Base-by-base conservation (phyloP, 2,329 filamentous ascomycete genomes). In the Phyllosticta citribraziliensis region DNA sequence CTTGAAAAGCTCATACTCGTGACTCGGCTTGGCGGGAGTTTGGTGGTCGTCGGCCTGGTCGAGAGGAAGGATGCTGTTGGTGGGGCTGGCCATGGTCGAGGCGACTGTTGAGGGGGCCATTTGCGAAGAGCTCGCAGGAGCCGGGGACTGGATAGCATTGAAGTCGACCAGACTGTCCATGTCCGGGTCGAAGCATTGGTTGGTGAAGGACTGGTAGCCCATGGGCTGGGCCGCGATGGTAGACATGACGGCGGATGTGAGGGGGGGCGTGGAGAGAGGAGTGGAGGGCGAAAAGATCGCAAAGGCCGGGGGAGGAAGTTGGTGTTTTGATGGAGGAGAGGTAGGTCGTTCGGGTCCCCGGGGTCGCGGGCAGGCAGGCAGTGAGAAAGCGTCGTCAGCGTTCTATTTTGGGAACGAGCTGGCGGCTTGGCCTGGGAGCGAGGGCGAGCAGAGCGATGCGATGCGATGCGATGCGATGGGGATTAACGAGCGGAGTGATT, bases 1-100 rank as follows among this genome's bases (percentile, higher is more conserved):
- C 78, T 91, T 89, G 79, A 97, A 95, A 71, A 90, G 86, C 70
- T 91, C 89, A 80, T 97, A 97, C 76, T 96, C 90, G 78, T 97
- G 92, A 74, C 91, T 96, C 9, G 94, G 93, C 40, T 86, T 89
- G 55, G 85, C 86, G 70, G 92, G 84, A 20, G 81, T 76, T 65
- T 81, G 81, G 64, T 87, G 82, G 58, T 75, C 72, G 58, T 75
- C 72, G 52, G 59, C 62, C 25, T 69, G 74, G 60, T 79, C 76
- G 8, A 82, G 74, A 19, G 83, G 74, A 62, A 86, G 73, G 40
- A 78, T 75, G 3, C 79, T 75, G 63, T 74, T 76, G n/a, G 83
- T 81, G 5, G 84, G 80, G 61, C 80, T 77, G 52, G 82, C 76
- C 58, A 82, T 80, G 64, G 79, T 76, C 5, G 82, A 75, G 8